Conservation (phyloP, 345 rosid genomes). For the Murraya paniculata region DNA sequence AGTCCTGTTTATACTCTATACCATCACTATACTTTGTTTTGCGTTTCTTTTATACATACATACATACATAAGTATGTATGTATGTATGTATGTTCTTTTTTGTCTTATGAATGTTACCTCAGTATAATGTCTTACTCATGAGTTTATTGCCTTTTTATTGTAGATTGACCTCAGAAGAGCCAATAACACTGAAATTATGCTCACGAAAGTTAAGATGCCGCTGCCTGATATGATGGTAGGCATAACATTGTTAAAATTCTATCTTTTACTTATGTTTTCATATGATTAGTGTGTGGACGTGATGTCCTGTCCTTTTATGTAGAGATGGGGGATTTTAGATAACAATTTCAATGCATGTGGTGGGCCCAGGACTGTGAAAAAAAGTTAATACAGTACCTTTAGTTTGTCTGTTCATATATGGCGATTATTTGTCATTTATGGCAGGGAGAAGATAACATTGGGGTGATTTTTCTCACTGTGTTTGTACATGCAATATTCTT, state of each 20-base stretch:
- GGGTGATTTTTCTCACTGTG: neutral
- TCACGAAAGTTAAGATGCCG: slow-evolving; percentile 99
- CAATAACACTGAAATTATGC: slow-evolving; percentile 99
- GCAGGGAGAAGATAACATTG: neutral
- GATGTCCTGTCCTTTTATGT: neutral
- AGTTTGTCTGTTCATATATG: neutral
- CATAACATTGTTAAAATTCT: slow-evolving; percentile 17
- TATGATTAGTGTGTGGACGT: neutral
- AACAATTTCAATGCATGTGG: neutral
- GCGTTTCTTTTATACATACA: neutral
- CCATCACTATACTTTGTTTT: neutral
- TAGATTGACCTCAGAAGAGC: slow-evolving; percentile 97
- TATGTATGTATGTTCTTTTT: too few relatives aligned
- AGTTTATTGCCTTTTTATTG: slow-evolving; percentile 22
- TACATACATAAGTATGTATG: too few relatives aligned
- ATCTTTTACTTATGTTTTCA: neutral
- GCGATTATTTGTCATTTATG: neutral
- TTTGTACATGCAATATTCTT: neutral
- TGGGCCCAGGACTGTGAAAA: neutral
- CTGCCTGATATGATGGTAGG: slow-evolving; percentile 99
- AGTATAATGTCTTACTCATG: neutral
- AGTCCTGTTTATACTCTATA: neutral
- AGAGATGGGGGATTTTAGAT: neutral
- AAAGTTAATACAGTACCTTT: neutral
- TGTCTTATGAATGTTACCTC: too few relatives aligned